phyloP scores from a whole-genome alignment of 179 eudicot species.

The Pouteria campechiana region DNA sequence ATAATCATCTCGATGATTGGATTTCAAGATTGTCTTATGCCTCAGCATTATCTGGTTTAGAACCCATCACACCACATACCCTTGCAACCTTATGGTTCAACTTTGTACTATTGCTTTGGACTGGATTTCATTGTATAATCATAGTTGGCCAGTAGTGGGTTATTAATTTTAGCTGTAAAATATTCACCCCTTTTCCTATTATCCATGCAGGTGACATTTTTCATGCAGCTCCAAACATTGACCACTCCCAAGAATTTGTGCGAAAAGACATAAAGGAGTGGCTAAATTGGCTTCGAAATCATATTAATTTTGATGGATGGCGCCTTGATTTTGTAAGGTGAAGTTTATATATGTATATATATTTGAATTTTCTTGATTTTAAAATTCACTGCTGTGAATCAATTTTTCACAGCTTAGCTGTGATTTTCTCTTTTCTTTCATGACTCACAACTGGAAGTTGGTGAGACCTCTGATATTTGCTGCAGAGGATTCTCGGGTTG shows the following conservation, averaged over 20 bases:
- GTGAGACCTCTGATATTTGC: background rate
- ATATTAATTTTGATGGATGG: constrained; percentile 21
- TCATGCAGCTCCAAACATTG: constrained; percentile 24
- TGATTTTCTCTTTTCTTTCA: too few species aligned
- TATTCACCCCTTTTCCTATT: too few species aligned
- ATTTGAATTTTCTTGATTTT: background rate
- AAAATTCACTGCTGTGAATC: background rate
- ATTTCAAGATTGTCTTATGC: too few species aligned
- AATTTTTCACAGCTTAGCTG: background rate
- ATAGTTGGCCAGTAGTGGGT: too few species aligned
- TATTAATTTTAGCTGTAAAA: too few species aligned
- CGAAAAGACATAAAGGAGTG: constrained; percentile 14
- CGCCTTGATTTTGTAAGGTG: constrained; percentile 21
- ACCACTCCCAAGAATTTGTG: constrained; percentile 20
- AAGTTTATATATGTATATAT: background rate
- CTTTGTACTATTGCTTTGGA: too few species aligned
- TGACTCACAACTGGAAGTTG: background rate
- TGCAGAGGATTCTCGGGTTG: constrained; percentile 18
- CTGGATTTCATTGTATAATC: too few species aligned
- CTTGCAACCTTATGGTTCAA: too few species aligned
- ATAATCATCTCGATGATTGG: too few species aligned
- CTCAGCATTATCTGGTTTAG: too few species aligned
- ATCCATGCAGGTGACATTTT: constrained; percentile 16
- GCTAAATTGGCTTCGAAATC: constrained; percentile 15
- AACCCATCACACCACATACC: too few species aligned